Evolutionary conservation across 306 rosid genomes (phyloP).

Genomic region (Dicorynia guianensis): DNA sequence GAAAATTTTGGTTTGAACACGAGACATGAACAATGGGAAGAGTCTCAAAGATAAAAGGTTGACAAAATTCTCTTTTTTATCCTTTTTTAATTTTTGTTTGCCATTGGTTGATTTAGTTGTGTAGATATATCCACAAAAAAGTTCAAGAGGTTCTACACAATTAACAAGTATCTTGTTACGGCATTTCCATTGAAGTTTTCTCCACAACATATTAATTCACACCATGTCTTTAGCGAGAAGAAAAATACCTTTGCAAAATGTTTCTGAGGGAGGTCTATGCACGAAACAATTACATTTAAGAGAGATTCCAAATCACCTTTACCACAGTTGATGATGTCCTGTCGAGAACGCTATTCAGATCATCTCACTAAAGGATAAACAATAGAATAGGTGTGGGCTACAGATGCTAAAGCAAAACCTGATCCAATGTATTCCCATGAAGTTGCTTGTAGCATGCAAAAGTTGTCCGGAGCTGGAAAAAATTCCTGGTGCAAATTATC

Average conservation of each 20-base stretch:
- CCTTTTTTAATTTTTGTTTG: neutral
- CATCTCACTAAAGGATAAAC: neutral
- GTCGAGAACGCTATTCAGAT: slow-evolving; percentile 41
- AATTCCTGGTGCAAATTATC: slow-evolving; percentile 84
- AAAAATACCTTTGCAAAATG: slow-evolving; percentile 87
- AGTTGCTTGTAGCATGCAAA: slow-evolving; percentile 68
- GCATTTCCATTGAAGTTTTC: neutral
- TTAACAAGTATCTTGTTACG: neutral
- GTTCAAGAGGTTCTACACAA: neutral
- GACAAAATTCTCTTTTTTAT: neutral
- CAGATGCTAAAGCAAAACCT: slow-evolving; percentile 53
- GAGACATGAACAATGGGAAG: neutral
- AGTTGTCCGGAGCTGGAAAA: slow-evolving; percentile 85
- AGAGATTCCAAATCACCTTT: slow-evolving; percentile 65
- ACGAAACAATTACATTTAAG: slow-evolving; percentile 55
- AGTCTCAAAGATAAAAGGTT: neutral
- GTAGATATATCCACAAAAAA: neutral
- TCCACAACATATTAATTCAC: neutral
- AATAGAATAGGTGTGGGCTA: neutral
- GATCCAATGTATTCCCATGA: slow-evolving; percentile 63
- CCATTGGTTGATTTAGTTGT: neutral
- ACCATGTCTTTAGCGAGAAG: neutral
- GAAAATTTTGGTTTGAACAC: neutral
- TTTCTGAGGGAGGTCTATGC: slow-evolving; percentile 77
- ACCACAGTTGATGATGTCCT: slow-evolving; percentile 71